A percentile compares a stretch with the other conserved stretches of the same genome.
Conservation (phyloP, 768 basidiomycete species). For the Xanthoconium purpureum region DNA sequence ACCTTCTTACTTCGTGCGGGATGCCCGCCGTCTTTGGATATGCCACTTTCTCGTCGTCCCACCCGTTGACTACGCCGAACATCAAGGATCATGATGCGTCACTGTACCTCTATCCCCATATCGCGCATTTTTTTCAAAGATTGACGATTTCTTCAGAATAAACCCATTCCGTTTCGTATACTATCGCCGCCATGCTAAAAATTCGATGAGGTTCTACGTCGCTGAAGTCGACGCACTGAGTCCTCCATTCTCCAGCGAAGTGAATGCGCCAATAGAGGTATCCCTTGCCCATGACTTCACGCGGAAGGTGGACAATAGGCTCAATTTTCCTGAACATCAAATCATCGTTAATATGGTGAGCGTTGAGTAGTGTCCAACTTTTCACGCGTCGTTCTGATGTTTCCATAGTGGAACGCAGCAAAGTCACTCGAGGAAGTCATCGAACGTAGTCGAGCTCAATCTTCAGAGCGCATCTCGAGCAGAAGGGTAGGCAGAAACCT, state of each 20-base stretch:
- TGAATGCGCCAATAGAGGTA: slow-evolving; percentile 24
- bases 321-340: slow-evolving; percentile 21
- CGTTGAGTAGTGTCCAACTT: not conserved
- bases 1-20: slow-evolving; percentile 15
- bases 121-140: not conserved
- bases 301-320: slow-evolving; percentile 9
- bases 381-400: not conserved
- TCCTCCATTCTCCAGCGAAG: slow-evolving; percentile 13
- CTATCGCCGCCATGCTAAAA: slow-evolving; percentile 52
- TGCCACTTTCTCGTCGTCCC: slow-evolving; percentile 19
- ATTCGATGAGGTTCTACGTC: slow-evolving; percentile 64
- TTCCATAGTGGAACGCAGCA: slow-evolving; percentile 44
- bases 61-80: slow-evolving; percentile 21
- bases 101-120: slow-evolving; percentile 10
- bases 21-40: slow-evolving; percentile 31
- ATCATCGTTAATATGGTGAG: slow-evolving; percentile 43
- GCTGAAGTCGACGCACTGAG: slow-evolving; percentile 38
- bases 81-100: slow-evolving; percentile 33
- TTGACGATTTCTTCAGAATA: slow-evolving; percentile 11
- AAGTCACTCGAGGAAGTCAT: slow-evolving; percentile 33
- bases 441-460: slow-evolving; percentile 3
- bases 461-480: not conserved
- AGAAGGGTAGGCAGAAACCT: not conserved
- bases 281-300: slow-evolving; percentile 42
- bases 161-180: slow-evolving; percentile 37